Evolutionary conservation across 345 rosid species (phyloP).

Genomic region (Aquilaria malaccensis): DNA sequence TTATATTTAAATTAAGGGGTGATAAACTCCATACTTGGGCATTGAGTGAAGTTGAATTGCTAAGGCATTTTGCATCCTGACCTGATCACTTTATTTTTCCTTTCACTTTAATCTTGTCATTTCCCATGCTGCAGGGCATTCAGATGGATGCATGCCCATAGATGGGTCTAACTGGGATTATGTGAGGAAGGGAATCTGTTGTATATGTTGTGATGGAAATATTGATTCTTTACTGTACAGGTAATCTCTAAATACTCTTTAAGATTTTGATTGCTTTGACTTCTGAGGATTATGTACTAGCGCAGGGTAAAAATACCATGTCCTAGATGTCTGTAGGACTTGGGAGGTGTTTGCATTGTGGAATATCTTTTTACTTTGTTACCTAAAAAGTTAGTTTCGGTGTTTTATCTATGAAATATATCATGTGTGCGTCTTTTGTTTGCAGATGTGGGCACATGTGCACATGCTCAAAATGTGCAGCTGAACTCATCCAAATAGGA

Average conservation of each 20-base stretch:
- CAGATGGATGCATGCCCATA: slow-evolving; percentile 24
- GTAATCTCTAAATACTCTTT: slow-evolving; percentile 23
- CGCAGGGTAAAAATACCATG: neutral
- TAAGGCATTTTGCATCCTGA: neutral
- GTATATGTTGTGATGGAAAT: slow-evolving; percentile 56
- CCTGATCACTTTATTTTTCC: neutral
- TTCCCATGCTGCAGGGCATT: slow-evolving; percentile 33
- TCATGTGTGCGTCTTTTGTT: neutral
- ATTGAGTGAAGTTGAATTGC: too few relatives aligned
- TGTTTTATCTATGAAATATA: too few relatives aligned
- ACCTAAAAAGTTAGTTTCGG: too few relatives aligned
- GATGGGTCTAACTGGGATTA: slow-evolving; percentile 67
- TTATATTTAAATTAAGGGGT: too few relatives aligned
- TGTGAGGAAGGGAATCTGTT: slow-evolving; percentile 79
- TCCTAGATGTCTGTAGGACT: too few relatives aligned
- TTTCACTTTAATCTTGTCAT: slow-evolving; percentile 1
- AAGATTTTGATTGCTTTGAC: too few relatives aligned
- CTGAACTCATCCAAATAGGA: slow-evolving; percentile 55
- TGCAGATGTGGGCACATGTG: slow-evolving; percentile 99
- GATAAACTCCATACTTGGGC: too few relatives aligned
- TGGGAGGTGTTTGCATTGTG: neutral
- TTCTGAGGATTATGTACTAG: neutral
- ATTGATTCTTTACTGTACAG: slow-evolving; percentile 86
- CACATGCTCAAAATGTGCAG: slow-evolving; percentile 77
- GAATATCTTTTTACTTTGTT: neutral